A percentile compares a stretch with the other conserved stretches of the same genome.
These are phyloP conservation scores for Xylona heveae DNA, from an alignment of 495 filamentous ascomycete species.

Conservation along the genomic window DNA sequence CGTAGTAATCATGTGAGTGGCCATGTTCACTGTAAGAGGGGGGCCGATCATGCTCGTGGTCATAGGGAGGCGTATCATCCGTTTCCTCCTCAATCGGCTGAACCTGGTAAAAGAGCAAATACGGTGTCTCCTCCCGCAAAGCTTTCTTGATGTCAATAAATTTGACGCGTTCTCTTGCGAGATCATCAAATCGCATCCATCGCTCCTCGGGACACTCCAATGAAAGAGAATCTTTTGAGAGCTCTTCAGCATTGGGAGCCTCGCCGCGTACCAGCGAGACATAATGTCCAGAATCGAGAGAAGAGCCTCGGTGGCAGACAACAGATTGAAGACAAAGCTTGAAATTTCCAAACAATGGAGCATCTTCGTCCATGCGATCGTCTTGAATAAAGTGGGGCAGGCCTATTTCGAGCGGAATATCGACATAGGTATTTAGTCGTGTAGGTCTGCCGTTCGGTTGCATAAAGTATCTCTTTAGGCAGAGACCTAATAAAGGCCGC, in stretches of 20 bases:
- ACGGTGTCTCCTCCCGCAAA: constrained; percentile 70
- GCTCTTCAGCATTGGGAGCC: constrained; percentile 20
- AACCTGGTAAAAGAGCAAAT: constrained; percentile 89
- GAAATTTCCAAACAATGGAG: constrained; percentile 56
- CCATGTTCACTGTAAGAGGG: constrained; percentile 34
- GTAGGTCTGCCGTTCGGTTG: constrained; percentile 40
- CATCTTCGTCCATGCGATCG: constrained; percentile 41
- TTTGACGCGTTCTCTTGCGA: constrained; percentile 46
- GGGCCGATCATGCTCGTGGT: constrained; percentile 17
- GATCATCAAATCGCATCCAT: constrained; percentile 86
- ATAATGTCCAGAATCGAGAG: constrained; percentile 84
- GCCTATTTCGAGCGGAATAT: constrained; percentile 77
- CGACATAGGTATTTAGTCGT: constrained; percentile 58
- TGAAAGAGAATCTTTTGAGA: constrained; percentile 22
- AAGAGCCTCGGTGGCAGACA: constrained; percentile 76
- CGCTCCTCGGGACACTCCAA: constrained; percentile 40
- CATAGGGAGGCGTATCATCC: constrained; percentile 25
- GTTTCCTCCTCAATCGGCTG: constrained; percentile 58
- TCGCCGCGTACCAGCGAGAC: constrained; percentile 57
- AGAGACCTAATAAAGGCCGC: constrained; percentile 74
- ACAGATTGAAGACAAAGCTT: constrained; percentile 77
- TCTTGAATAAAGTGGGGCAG: constrained; percentile 80
- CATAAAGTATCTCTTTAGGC: constrained; percentile 76
- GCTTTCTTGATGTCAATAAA: constrained; percentile 58
- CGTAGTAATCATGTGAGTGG: constrained; percentile 12